Evolutionary conservation across 2,329 filamentous ascomycete genomes (phyloP).

Genomic region (Lachnellula arida): DNA sequence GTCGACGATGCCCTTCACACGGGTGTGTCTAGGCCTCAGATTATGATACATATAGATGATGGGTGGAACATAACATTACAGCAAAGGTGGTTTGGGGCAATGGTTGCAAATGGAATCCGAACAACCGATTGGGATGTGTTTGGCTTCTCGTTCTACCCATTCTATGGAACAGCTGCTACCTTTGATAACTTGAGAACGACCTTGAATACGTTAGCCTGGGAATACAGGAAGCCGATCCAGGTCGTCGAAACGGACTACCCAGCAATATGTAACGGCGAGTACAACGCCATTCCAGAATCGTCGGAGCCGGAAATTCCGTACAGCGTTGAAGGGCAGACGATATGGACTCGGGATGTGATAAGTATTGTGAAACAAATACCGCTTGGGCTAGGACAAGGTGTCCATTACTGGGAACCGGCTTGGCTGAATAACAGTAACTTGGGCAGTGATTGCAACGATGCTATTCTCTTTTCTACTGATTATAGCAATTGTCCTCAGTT

Average conservation of each 20-base stretch:
- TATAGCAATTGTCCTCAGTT: conserved; percentile 26
- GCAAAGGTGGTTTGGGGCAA: conserved; percentile 57
- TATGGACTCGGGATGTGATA: conserved; percentile 56
- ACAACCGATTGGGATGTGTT: conserved; percentile 63
- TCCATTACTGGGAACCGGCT: conserved; percentile 48
- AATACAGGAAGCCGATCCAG: conserved; percentile 60
- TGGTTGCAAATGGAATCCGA: conserved; percentile 47
- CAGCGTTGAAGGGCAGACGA: conserved; percentile 54
- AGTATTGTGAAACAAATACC: conserved; percentile 48
- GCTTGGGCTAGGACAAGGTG: conserved; percentile 46
- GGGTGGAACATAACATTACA: conserved; percentile 66
- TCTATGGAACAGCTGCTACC: conserved; percentile 58
- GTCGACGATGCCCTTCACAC: conserved; percentile 56
- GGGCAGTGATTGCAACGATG: conserved; percentile 60
- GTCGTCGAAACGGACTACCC: conserved; percentile 71
- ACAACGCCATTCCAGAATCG: conserved; percentile 32
- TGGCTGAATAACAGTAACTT: conserved; percentile 62
- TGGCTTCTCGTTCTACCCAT: conserved; percentile 69
- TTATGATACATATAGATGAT: conserved; percentile 71
- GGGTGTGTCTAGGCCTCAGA: conserved; percentile 49
- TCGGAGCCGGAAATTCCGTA: conserved; percentile 51
- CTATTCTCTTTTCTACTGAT: conserved; percentile 50
- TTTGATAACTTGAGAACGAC: conserved; percentile 51
- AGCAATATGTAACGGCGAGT: conserved; percentile 54
- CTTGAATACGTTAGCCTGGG: conserved; percentile 52